Conservation (phyloP, 2,329 filamentous ascomycete genomes). For the Aspergillus carbonarius region DNA sequence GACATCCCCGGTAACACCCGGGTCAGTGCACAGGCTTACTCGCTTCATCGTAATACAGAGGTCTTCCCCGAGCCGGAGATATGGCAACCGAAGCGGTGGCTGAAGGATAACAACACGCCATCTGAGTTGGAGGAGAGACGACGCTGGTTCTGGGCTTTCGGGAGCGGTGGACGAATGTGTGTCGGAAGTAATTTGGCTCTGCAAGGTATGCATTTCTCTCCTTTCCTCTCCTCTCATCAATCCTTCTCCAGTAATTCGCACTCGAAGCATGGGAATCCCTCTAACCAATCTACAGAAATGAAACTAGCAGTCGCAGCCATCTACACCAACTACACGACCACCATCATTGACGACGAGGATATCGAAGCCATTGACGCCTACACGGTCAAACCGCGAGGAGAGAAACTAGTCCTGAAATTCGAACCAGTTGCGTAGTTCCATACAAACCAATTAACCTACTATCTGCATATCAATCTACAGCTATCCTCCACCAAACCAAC, state of each 20-base stretch:
- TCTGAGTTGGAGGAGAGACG: conserved; percentile 44
- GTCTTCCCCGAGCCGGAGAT: conserved; percentile 51
- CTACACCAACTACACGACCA: conserved; percentile 65
- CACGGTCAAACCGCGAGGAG: conserved; percentile 57
- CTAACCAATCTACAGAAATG: conserved; percentile 57
- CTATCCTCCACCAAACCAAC: not conserved
- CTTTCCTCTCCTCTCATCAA: too few species aligned
- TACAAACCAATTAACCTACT: too few species aligned
- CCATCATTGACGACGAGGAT: conserved; percentile 61
- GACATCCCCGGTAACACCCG: conserved; percentile 46
- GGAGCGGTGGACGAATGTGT: conserved; percentile 52
- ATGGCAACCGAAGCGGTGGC: conserved; percentile 52
- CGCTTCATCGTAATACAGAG: conserved; percentile 51
- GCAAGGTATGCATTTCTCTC: conserved; percentile 38
- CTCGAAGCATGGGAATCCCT: not conserved
- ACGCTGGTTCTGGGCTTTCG: conserved; percentile 54
- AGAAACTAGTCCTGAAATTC: conserved; percentile 61
- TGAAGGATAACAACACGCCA: conserved; percentile 38
- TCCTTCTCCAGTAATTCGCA: too few species aligned
- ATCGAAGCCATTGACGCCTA: conserved; percentile 68
- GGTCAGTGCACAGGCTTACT: conserved; percentile 52
- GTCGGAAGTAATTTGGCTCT: conserved; percentile 50
- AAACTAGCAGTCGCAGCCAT: conserved; percentile 69
- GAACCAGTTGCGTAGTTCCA: conserved; percentile 26
- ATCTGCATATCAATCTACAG: too few species aligned